Percentiles rank a stretch among this genome's conserved stretches.
phyloP scores from a whole-genome alignment of 202 grass and related monocot genomes.

The Digitaria exilis region DNA sequence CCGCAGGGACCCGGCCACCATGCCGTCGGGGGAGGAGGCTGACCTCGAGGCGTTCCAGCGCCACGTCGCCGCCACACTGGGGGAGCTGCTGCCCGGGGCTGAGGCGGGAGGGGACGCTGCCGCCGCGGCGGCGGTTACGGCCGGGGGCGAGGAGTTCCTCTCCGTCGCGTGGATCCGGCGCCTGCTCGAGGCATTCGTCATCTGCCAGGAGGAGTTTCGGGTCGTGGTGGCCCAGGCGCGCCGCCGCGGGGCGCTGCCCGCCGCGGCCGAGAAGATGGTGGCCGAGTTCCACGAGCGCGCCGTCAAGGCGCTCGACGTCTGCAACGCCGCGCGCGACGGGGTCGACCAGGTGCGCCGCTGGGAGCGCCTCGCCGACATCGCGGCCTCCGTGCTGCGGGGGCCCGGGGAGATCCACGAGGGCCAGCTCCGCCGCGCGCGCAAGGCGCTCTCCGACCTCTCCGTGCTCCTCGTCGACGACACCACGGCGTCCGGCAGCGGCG shows the following conservation, averaged over 20 bases:
- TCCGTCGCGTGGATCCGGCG: slow-evolving; percentile 80
- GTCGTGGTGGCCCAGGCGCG: slow-evolving; percentile 71
- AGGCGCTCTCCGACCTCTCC: slow-evolving; percentile 80
- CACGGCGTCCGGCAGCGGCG: slow-evolving; percentile 38
- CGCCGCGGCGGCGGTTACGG: not conserved
- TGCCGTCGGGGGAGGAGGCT: slow-evolving; percentile 63
- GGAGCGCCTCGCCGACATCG: slow-evolving; percentile 83
- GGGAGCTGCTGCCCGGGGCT: slow-evolving; percentile 45
- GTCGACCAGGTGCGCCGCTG: slow-evolving; percentile 82
- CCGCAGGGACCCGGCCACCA: slow-evolving; percentile 63
- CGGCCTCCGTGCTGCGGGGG: slow-evolving; percentile 56
- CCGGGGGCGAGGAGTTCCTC: slow-evolving; percentile 53
- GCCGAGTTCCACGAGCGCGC: slow-evolving; percentile 86
- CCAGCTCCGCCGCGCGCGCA: slow-evolving; percentile 77
- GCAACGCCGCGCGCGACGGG: slow-evolving; percentile 91
- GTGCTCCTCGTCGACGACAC: slow-evolving; percentile 86
- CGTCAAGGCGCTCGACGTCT: slow-evolving; percentile 95
- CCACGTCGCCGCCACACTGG: slow-evolving; percentile 60
- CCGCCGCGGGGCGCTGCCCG: slow-evolving; percentile 45
- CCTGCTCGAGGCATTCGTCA: slow-evolving; percentile 84
- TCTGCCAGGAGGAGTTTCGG: slow-evolving; percentile 87
- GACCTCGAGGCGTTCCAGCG: slow-evolving; percentile 94
- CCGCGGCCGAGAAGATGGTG: slow-evolving; percentile 59
- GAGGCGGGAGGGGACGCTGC: not conserved
- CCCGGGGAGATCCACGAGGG: slow-evolving; percentile 64